phyloP scores from a whole-genome alignment of 1,284 basidiomycete genomes.

The Quambalaria eucalypti region DNA sequence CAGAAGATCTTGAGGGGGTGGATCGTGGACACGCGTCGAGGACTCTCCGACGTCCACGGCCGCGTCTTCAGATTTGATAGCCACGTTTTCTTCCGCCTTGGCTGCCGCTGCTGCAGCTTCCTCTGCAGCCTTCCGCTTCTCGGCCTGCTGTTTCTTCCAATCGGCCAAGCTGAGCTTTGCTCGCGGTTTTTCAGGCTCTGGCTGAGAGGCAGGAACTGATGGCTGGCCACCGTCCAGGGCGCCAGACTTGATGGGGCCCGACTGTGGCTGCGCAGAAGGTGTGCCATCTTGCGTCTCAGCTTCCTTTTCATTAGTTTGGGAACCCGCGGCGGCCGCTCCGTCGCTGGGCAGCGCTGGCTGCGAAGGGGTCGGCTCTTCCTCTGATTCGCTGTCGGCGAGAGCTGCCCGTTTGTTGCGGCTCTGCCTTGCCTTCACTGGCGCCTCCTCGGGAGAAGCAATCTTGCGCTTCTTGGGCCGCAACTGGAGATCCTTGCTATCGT shows the following conservation, averaged over 20 bases:
- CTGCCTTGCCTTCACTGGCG: neutral
- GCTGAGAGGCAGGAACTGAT: too few species aligned
- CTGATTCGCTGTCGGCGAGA: neutral
- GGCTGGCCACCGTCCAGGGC: too few species aligned
- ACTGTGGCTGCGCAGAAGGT: too few species aligned
- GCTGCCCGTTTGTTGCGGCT: too few species aligned
- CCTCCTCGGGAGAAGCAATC: slow-evolving; percentile 1
- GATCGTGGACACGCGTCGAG: neutral
- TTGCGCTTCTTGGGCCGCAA: slow-evolving; percentile 2
- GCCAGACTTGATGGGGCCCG: too few species aligned
- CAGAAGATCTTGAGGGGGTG: neutral
- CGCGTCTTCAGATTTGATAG: neutral
- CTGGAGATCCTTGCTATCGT: neutral
- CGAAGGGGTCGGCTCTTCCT: too few species aligned
- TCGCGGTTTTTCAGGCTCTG: slow-evolving; percentile 19
- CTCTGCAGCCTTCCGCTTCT: slow-evolving; percentile 27
- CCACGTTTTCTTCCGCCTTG: too few species aligned
- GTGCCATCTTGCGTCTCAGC: neutral
- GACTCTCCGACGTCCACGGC: neutral
- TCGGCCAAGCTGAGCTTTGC: slow-evolving; percentile 41
- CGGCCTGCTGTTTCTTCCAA: slow-evolving; percentile 41
- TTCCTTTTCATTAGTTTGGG: neutral
- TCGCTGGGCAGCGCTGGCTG: too few species aligned
- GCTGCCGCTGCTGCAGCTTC: slow-evolving; percentile 4
- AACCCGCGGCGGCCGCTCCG: too few species aligned